Evolutionary conservation across 805 yeast species (phyloP).

Genomic region (Yarrowia bubula): DNA sequence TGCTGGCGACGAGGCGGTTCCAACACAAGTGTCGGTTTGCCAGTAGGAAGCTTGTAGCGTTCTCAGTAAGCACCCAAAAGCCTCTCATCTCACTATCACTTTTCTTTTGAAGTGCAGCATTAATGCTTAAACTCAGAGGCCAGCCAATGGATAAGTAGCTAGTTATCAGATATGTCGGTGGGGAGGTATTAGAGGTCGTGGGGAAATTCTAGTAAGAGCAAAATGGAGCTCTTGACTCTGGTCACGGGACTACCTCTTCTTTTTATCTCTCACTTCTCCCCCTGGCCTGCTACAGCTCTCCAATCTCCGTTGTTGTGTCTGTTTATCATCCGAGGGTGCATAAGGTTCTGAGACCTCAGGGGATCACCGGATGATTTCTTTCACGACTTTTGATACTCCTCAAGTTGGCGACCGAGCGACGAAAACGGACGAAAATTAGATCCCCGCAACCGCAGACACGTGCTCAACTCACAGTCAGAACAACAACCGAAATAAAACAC

Average conservation of each 20-base stretch:
- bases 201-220: too few species aligned
- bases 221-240: too few species aligned
- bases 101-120: neutral
- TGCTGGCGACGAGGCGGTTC: too few species aligned
- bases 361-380: constrained; percentile 11
- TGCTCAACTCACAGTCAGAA: too few species aligned
- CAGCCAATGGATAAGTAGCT: constrained; percentile 25
- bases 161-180: neutral
- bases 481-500: too few species aligned
- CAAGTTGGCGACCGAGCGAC: too few species aligned
- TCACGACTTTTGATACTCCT: neutral
- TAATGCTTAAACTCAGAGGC: neutral
- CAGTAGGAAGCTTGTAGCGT: neutral
- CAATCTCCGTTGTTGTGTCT: neutral
- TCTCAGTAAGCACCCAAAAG: too few species aligned
- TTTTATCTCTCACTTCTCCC: too few species aligned
- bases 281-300: neutral
- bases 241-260: too few species aligned
- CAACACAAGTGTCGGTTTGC: neutral
- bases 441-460: neutral
- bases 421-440: neutral
- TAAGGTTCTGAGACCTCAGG: constrained; percentile 22
- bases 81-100: neutral
- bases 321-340: constrained; percentile 15
- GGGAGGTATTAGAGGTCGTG: neutral